These are phyloP conservation scores for Amanita muscaria DNA, from an alignment of 768 basidiomycete genomes.

Conservation along the genomic window DNA sequence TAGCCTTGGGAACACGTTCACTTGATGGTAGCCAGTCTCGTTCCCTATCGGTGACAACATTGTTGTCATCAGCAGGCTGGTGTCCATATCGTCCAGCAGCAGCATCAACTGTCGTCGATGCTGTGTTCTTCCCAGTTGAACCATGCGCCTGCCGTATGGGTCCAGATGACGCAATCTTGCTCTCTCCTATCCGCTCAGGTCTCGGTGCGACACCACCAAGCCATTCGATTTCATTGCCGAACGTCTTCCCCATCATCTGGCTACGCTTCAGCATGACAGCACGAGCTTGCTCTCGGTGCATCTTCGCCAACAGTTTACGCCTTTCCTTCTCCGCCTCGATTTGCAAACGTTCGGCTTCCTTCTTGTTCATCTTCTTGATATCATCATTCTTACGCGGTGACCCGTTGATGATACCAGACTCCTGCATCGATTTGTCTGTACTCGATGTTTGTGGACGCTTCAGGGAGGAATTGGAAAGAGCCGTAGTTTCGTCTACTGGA, in stretches of 20 bases:
- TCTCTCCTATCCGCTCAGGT: slow-evolving; percentile 35
- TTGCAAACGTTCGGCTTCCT: slow-evolving; percentile 69
- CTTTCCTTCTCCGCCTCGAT: slow-evolving; percentile 81
- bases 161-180: slow-evolving; percentile 49
- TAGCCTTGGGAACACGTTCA: slow-evolving; percentile 66
- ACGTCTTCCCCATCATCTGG: slow-evolving; percentile 56
- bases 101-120: slow-evolving; percentile 47
- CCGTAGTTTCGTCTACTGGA: slow-evolving; percentile 64
- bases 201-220: slow-evolving; percentile 38
- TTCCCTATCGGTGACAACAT: slow-evolving; percentile 21
- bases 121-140: slow-evolving; percentile 27
- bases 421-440: slow-evolving; percentile 59
- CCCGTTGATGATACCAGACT: slow-evolving; percentile 36
- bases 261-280: slow-evolving; percentile 89
- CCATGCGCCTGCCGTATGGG: slow-evolving; percentile 55
- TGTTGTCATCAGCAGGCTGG: slow-evolving; percentile 20
- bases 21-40: slow-evolving; percentile 45
- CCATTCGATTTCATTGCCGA: slow-evolving; percentile 57
- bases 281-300: slow-evolving; percentile 79
- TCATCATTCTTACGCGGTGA: slow-evolving; percentile 38
- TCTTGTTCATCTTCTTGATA: slow-evolving; percentile 66
- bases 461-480: slow-evolving; percentile 46
- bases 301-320: slow-evolving; percentile 64
- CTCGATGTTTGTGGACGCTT: slow-evolving; percentile 76
- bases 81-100: slow-evolving; percentile 48